Evolutionary conservation across 169 alveolate genomes (phyloP).

Genomic region (Cryptosporidium tyzzeri): DNA sequence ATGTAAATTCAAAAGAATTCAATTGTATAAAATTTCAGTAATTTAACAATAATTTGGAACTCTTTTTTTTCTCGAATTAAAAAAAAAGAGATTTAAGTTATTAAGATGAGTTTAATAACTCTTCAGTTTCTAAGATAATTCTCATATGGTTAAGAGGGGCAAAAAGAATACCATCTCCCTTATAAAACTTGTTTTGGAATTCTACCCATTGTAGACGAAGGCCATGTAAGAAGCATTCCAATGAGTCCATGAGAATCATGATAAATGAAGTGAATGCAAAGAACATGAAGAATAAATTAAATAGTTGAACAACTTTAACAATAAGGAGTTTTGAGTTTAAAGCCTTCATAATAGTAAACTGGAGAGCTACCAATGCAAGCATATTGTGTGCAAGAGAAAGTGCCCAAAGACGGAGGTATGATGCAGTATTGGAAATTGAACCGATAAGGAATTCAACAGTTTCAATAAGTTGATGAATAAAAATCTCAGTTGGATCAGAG

Average conservation of each 20-base stretch:
- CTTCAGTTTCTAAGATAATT: conserved; percentile 65
- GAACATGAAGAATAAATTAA: conserved; percentile 80
- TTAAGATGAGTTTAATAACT: conserved; percentile 46
- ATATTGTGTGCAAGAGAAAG: conserved; percentile 98
- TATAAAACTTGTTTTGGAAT: conserved; percentile 98
- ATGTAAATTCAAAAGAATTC: neutral
- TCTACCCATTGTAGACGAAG: conserved; percentile 99
- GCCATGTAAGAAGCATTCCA: conserved; percentile 99
- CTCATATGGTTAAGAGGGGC: conserved; percentile 86
- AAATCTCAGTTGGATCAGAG: conserved; percentile 88
- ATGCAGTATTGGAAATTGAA: conserved; percentile 98
- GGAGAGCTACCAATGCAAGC: conserved; percentile 82
- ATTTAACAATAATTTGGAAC: neutral
- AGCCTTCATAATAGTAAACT: conserved; percentile 39
- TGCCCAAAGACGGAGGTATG: conserved; percentile 99
- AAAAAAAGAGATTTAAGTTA: no score
- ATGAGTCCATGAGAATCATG: conserved; percentile 97
- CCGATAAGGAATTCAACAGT: conserved; percentile 99
- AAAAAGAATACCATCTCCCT: conserved; percentile 97
- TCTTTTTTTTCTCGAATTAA: neutral
- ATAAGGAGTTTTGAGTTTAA: conserved; percentile 23
- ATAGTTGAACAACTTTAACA: conserved; percentile 74
- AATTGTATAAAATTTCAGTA: neutral
- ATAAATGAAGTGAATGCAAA: conserved; percentile 94
- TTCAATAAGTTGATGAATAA: conserved; percentile 96